A percentile compares a stretch with the other conserved stretches of the same genome.
phyloP scores from a whole-genome alignment of 2,329 filamentous ascomycete genomes.

The Aspergillus puulaauensis region DNA sequence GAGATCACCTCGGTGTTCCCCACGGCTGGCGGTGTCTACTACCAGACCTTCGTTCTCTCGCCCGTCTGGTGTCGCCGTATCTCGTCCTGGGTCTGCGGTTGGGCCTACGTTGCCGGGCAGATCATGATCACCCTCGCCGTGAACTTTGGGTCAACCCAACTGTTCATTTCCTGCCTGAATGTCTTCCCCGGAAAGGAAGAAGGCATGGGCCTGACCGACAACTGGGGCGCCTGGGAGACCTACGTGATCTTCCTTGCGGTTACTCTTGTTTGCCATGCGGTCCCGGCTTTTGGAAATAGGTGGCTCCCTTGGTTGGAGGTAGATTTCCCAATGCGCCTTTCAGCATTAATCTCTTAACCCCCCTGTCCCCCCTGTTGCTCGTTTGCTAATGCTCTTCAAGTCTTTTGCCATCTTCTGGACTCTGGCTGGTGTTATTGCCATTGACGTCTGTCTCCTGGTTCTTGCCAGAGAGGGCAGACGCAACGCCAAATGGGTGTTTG shows the following conservation, averaged over 20 bases:
- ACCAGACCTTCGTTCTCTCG: slow-evolving; percentile 68
- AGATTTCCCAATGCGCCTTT: slow-evolving; percentile 34
- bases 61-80: slow-evolving; percentile 66
- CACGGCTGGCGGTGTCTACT: slow-evolving; percentile 69
- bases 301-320: slow-evolving; percentile 65
- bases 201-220: slow-evolving; percentile 54
- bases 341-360: neutral
- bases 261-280: slow-evolving; percentile 57
- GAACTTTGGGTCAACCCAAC: slow-evolving; percentile 66
- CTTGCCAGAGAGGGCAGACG: slow-evolving; percentile 62
- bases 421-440: slow-evolving; percentile 63
- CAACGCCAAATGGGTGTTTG: slow-evolving; percentile 59
- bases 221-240: slow-evolving; percentile 60
- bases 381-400: slow-evolving; percentile 58
- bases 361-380: neutral
- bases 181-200: slow-evolving; percentile 49
- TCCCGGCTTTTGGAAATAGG: slow-evolving; percentile 54
- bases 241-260: slow-evolving; percentile 69
- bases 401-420: slow-evolving; percentile 65
- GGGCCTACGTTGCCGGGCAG: slow-evolving; percentile 75
- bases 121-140: slow-evolving; percentile 74
- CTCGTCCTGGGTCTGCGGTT: slow-evolving; percentile 68
- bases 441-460: slow-evolving; percentile 60
- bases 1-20: slow-evolving; percentile 70
- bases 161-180: slow-evolving; percentile 56